phyloP scores from a whole-genome alignment of 179 eudicot genomes.

The Sideroxylon spinosum region DNA sequence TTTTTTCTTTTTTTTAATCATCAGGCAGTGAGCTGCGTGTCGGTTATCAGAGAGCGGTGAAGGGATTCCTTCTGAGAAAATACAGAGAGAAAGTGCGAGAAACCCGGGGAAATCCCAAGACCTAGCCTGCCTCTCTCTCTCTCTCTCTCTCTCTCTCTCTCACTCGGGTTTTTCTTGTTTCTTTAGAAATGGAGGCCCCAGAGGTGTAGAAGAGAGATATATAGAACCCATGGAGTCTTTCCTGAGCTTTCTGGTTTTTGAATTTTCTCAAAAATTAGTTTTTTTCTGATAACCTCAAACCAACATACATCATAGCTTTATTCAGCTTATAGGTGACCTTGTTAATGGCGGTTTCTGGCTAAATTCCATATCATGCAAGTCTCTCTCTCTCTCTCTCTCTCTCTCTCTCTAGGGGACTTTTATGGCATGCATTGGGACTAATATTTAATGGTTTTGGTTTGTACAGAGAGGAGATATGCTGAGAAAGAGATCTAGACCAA shows the following conservation, averaged over 20 bases:
- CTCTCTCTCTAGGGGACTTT: too few species aligned
- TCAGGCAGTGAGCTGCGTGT: neutral
- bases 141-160: too few species aligned
- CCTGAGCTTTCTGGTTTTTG: neutral
- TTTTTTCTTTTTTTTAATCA: constrained; percentile 12
- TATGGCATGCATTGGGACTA: neutral
- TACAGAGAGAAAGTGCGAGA: neutral
- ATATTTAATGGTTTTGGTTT: constrained; percentile 7
- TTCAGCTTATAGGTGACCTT: neutral
- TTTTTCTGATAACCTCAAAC: neutral
- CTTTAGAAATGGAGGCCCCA: neutral
- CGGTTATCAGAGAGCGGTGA: neutral
- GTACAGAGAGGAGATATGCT: constrained; percentile 16
- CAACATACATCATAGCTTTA: too few species aligned
- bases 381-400: neutral
- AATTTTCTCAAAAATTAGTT: neutral
- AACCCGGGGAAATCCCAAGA: neutral
- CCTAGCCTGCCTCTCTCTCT: neutral
- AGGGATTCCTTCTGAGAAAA: neutral
- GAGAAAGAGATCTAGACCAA: constrained; percentile 20
- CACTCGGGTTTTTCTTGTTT: neutral
- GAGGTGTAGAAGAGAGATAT: neutral
- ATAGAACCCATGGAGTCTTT: neutral
- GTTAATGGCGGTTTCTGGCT: constrained; percentile 19
- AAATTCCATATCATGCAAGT: constrained; percentile 11